These are phyloP conservation scores for Pogostemon cablin DNA, from an alignment of 257 asterid species.

Conservation along the genomic window DNA sequence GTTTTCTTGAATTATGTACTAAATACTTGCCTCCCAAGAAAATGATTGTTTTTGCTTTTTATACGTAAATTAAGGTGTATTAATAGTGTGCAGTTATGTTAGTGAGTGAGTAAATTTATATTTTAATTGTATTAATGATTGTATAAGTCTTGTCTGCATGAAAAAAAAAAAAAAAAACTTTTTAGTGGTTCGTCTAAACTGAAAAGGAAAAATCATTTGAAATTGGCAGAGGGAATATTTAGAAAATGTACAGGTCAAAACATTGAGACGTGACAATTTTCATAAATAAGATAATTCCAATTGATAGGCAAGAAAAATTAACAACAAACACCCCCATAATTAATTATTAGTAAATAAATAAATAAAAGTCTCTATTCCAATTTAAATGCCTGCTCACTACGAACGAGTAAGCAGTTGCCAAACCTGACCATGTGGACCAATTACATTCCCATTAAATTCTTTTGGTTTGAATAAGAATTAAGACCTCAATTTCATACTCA, in stretches of 20 bases:
- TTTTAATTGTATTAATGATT: no score
- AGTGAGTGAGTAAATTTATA: no score
- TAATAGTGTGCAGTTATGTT: no score
- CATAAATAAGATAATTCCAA: neutral
- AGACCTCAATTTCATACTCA: conserved; percentile 4
- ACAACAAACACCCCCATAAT: neutral
- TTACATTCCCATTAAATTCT: conserved; percentile 7
- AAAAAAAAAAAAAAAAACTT: no score
- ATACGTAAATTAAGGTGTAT: no score
- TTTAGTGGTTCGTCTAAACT: no score
- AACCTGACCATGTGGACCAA: conserved; percentile 37
- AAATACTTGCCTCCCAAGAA: no score
- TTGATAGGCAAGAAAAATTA: neutral
- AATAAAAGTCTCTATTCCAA: neutral
- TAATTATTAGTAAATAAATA: neutral
- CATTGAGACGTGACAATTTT: neutral
- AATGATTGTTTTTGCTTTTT: no score
- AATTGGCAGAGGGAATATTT: no score
- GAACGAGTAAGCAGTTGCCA: conserved; percentile 32
- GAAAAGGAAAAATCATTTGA: no score
- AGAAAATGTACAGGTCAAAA: neutral
- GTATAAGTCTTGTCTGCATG: no score
- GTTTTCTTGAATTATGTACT: no score
- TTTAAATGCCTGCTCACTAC: neutral
- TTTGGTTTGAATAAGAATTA: conserved; percentile 13